Conservation (phyloP, 805 yeast species). For the Candida awuae region DNA sequence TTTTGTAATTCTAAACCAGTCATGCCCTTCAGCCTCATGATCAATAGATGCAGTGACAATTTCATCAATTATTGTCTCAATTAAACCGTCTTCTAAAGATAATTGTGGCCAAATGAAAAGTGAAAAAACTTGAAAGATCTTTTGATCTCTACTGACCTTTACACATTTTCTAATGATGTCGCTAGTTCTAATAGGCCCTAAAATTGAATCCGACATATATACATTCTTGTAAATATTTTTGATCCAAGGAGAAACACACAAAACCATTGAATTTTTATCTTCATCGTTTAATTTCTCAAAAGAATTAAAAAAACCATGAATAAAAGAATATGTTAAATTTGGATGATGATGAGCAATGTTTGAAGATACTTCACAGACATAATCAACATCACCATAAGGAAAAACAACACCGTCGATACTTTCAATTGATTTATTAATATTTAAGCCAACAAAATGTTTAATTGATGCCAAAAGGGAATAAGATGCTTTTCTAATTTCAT, state of each 20-base stretch:
- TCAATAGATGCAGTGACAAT: conserved; percentile 67
- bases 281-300: conserved; percentile 33
- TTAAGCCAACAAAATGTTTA: conserved; percentile 50
- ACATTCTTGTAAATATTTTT: conserved; percentile 54
- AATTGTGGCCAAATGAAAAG: conserved; percentile 61
- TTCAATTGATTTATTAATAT: conserved; percentile 48
- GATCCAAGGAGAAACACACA: conserved; percentile 67
- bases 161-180: conserved; percentile 57
- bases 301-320: conserved; percentile 43
- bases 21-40: conserved; percentile 65
- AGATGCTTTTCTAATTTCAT: conserved; percentile 54
- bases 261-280: conserved; percentile 35
- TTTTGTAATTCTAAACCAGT: conserved; percentile 55
- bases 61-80: conserved; percentile 58
- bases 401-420: conserved; percentile 54
- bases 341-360: conserved; percentile 53
- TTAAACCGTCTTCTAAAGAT: conserved; percentile 52
- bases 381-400: conserved; percentile 59
- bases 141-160: conserved; percentile 43
- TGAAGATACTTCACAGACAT: conserved; percentile 48
- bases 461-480: conserved; percentile 55
- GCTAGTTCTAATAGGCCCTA: conserved; percentile 54
- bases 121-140: conserved; percentile 45
- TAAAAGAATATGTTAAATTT: conserved; percentile 49
- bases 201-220: conserved; percentile 43